Evolutionary conservation across 1,284 basidiomycete species (phyloP), one percentile per base, ranked within the genome.

Genomic region (Psilocybe mexicana): DNA sequence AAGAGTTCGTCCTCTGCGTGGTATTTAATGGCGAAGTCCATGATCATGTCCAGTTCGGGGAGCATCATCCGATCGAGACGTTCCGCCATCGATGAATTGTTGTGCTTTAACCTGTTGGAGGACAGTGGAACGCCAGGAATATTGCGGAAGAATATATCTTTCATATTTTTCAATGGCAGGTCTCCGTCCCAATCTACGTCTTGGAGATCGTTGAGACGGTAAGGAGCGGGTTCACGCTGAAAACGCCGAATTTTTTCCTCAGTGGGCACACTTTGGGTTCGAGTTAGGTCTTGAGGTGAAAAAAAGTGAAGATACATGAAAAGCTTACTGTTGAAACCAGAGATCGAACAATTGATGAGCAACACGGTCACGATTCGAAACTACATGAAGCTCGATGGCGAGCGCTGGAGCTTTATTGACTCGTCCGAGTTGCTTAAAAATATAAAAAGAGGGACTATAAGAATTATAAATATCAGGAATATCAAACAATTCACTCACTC

Each of bases 291-390:
- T 26, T 2, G 6, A 6, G 8, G 6, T n/a, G 18, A 18, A 18
- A 18, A 18, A 18, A 2, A 25, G 25, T 26, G 24, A 52, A 7
- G 40, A 2, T 8, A 18, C 7, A 23, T 35, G 10, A 44, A 26
- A 50, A 25, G 24, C 38, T 23, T 18, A 87, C 85, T 86, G 83
- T 43, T 86, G 82, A 64, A 85, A 85, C 70, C 84, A 83, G 40
- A 87, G 66, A 64, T 88, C 86, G 62, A 88, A 87, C 0, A 84
- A 64, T 66, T 86, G 84, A 64, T 86, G 84, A 0, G 84, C 82
- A 4, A 86, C 73, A 8, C 82, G 78, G 65, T 87, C 86, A 24
- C 85, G 74, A 65, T 87, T 87, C 0, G 86, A 87, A 14, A 87
- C 80, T 2, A 88, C 86, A 64, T 87, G 86, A 6, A 87, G 77